phyloP scores from a whole-genome alignment of 345 rosid genomes.

The Gossypium anomalum region DNA sequence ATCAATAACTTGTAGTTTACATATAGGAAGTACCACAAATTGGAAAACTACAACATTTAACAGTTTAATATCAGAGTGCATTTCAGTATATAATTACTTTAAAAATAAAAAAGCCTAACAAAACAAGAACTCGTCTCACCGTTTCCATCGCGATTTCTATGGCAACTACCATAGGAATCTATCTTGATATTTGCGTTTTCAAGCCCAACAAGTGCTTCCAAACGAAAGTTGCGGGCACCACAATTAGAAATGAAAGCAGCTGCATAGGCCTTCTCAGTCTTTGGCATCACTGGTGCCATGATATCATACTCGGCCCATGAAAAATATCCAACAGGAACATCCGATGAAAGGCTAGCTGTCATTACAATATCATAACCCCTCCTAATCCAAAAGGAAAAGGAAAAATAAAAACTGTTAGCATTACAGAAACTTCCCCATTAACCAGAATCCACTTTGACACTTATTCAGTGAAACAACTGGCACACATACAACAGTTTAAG shows the following conservation, averaged over 20 bases:
- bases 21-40: not conserved
- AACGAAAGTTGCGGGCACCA: conserved; percentile 79
- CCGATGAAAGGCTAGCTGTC: conserved; percentile 98
- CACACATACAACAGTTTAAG: not conserved
- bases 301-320: conserved; percentile 98
- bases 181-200: conserved; percentile 53
- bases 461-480: not conserved
- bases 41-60: not conserved
- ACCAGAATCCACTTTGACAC: not conserved
- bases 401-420: not conserved
- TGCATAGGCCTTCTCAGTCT: conserved; percentile 77
- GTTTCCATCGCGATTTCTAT: conserved; percentile 68
- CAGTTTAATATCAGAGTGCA: not conserved
- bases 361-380: conserved; percentile 69
- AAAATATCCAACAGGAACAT: conserved; percentile 98
- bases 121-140: conserved; percentile 33
- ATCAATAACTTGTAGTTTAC: not conserved
- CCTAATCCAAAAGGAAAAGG: conserved; percentile 36
- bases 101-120: not conserved
- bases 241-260: conserved; percentile 98
- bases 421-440: not conserved
- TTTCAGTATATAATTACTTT: not conserved
- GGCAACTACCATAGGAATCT: conserved; percentile 93
- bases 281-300: conserved; percentile 85
- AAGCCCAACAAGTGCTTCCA: conserved; percentile 78